Conservation (phyloP, 2,329 filamentous ascomycete genomes). For the Stagonosporopsis tanaceti region DNA sequence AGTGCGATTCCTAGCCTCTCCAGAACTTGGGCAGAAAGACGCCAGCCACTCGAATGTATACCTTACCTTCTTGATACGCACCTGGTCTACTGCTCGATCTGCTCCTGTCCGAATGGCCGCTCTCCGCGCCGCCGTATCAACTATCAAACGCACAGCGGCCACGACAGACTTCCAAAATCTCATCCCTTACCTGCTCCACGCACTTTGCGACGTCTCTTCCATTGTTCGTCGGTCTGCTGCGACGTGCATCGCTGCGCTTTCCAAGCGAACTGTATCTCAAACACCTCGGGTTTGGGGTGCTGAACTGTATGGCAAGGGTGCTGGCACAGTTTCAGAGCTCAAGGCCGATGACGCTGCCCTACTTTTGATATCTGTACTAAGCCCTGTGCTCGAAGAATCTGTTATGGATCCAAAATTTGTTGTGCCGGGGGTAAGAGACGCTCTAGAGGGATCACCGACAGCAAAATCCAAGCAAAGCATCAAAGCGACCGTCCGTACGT, state of each 20-base stretch:
- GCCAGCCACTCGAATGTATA: conserved; percentile 71
- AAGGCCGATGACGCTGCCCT: conserved; percentile 65
- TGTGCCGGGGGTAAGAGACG: conserved; percentile 66
- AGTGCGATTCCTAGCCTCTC: conserved; percentile 60
- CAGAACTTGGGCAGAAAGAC: conserved; percentile 62
- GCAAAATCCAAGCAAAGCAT: conserved; percentile 45
- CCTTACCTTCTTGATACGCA: conserved; percentile 76
- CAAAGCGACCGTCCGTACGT: conserved; percentile 69
- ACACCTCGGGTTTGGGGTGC: conserved; percentile 35
- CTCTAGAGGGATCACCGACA: conserved; percentile 63
- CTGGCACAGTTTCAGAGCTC: conserved; percentile 61
- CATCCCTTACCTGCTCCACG: conserved; percentile 80
- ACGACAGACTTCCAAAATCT: conserved; percentile 77
- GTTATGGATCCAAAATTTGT: conserved; percentile 80
- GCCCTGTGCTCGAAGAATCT: conserved; percentile 84
- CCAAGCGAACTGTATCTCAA: conserved; percentile 24
- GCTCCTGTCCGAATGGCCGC: conserved; percentile 73
- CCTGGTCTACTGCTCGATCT: conserved; percentile 77
- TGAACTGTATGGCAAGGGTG: conserved; percentile 66
- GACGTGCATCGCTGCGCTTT: conserved; percentile 61
- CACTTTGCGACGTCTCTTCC: conserved; percentile 77
- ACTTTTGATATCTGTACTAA: conserved; percentile 71
- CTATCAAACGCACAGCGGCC: conserved; percentile 44
- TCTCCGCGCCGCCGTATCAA: conserved; percentile 62
- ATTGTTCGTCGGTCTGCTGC: conserved; percentile 79